Percentiles rank a stretch among this genome's conserved stretches.
Evolutionary conservation across 2,329 filamentous ascomycete genomes (phyloP).

Genomic region (Dendryphion nanum): DNA sequence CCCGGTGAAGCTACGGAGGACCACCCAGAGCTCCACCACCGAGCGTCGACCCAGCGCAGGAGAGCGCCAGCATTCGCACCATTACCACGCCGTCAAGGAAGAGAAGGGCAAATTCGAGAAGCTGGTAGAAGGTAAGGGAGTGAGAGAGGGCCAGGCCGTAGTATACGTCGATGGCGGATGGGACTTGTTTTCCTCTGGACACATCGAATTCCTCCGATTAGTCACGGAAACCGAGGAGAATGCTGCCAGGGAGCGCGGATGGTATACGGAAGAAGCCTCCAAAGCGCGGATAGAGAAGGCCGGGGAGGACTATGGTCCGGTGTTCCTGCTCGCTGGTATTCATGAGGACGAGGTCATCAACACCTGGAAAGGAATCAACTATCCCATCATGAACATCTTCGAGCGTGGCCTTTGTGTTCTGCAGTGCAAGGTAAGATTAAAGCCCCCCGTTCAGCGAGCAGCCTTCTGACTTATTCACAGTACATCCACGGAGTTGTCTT

Average conservation of each 20-base stretch:
- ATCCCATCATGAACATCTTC: conserved; percentile 99
- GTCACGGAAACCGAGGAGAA: conserved; percentile 74
- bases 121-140: conserved; percentile 69
- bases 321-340: conserved; percentile 87
- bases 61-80: conserved; percentile 35
- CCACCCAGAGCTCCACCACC: conserved; percentile 23
- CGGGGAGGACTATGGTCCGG: conserved; percentile 74
- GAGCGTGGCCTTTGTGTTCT: conserved; percentile 93
- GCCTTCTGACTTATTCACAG: conserved; percentile 43
- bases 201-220: conserved; percentile 87
- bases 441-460: conserved; percentile 2
- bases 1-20: conserved; percentile 38
- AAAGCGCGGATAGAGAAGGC: conserved; percentile 61
- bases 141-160: conserved; percentile 75
- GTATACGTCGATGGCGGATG: conserved; percentile 97
- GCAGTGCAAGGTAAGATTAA: conserved; percentile 75
- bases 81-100: conserved; percentile 42
- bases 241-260: conserved; percentile 65
- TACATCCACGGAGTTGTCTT: conserved; percentile 88
- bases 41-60: conserved; percentile 20
- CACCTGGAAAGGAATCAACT: conserved; percentile 94
- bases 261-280: conserved; percentile 67
- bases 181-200: conserved; percentile 93
- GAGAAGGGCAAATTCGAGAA: conserved; percentile 65
- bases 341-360: conserved; percentile 97